Base-by-base conservation (phyloP, 768 basidiomycete species). In the Kondoa malvinella region DNA sequence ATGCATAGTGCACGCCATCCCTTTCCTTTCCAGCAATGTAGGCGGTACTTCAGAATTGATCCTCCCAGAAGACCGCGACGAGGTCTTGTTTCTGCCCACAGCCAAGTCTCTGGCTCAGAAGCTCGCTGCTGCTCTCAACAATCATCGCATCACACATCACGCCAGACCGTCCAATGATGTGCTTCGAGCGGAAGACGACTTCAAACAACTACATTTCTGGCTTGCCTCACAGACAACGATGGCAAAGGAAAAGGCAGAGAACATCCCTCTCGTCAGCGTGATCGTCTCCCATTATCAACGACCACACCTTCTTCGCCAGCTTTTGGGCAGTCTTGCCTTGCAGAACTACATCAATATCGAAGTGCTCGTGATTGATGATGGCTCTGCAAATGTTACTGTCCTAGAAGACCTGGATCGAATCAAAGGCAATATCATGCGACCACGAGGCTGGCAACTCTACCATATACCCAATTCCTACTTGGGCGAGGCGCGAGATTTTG, bases 201-300 rank as follows among this genome's bases (percentile, higher is more conserved):
- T 67, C 67, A n/a, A 61, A 21, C 27, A 30, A 21, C 58, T 70
- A 29, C 69, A 72, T 27, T 68, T 40, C 33, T 66, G 64, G 57
- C 67, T 70, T 15, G 65, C 27, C 30, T 40, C 12, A 3, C 56
- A 21, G 3, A 40, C 56, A 2, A 1, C 64, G 33, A 34, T 26
- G 25, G 17, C 57, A 2, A 8, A 16, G 16, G 17, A 3, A 12
- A 30, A 34, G 1, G 15, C 25, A 3, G 31, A 67, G 25, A n/a
- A n/a, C n/a, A n/a, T n/a, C n/a, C 68, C 69, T 16, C 34, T 72
- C 63, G 27, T 72, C 63, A 65, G 50, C 57, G 66, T 72, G 32
- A 67, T 65, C 71, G 57, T 72, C 57, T 68, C 71, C 29, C 71
- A 72, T 64, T 70, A 68, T 67, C 69, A 72, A 58, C 71, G 71